Base-by-base conservation (phyloP, 257 asterid species). In the Paulownia fortunei region DNA sequence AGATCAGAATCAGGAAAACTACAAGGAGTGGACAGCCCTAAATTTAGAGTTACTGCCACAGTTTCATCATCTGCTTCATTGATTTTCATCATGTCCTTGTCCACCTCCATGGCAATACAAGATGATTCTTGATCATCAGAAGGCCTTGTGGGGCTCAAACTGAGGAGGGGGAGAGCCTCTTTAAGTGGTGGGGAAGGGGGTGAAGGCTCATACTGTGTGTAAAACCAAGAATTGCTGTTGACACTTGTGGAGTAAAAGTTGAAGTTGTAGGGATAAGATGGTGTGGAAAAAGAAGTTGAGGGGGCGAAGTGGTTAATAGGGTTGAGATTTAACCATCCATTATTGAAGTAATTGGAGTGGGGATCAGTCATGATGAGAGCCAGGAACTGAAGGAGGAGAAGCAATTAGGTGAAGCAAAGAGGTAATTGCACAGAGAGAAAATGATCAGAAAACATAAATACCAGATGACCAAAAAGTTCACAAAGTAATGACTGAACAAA, bases 121-220 rank as follows among this genome's bases (percentile, higher is more conserved):
- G 79, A 61, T 5, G 82, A 76, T 16, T 68, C 72, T 32, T 61
- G 83, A 41, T 72, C 64, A 0, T 58, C 47, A 5, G 49, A 39
- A 24, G 81, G 83, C 74, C 86, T 82, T 4, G 86, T 73, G 0
- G 97, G 97, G 81, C 94, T 90, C 24, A 82, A 71, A 47, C 87
- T 79, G 46, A 92, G 85, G 67, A 92, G 91, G 11, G 96, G 97
- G n/a, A 92, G 86, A 41, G 94, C 90, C 85, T 92, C 92, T 73
- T 72, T 90, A 8, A 78, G 72, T 1, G 97, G 97, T 3, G 96
- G 96, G n/a, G 97, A 91, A 51, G 91, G 86, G 1, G 97, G 92
- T 27, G 91, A 21, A 18, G 81, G 52, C 42, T 69, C 79, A 15
- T 76, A 11, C 5, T 59, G 73, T 19, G 73, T 47, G 62, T 41